Evolutionary conservation across 331 rosid genomes (phyloP), one percentile per base, ranked within the genome.

Genomic region (Erythrophleum ivorense): DNA sequence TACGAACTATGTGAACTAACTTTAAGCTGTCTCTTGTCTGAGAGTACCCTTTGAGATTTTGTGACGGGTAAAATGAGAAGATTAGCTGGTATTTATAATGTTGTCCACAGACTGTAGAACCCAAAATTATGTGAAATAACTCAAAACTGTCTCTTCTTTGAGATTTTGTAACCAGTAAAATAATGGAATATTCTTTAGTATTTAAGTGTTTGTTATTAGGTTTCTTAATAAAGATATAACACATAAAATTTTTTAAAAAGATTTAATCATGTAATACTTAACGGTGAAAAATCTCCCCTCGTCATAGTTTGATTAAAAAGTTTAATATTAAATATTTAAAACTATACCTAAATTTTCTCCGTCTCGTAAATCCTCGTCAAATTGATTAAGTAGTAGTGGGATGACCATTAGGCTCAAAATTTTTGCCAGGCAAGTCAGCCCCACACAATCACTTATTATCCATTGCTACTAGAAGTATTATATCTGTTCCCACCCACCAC

Each of bases 51-150:
- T 53, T 33, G 77, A 48, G 81, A 75, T 45, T 75, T 67, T 76
- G 77, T 31, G 71, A 76, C 72, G 46, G 75, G 77, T 67, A 9
- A 54, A 74, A 29, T 59, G 67, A 53, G 77, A 14, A 77, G 63
- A 53, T 75, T 46, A 36, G 54, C 54, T 48, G 52, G 24, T 82
- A 82, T 76, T 75, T 81, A 75, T 81, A 75, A 81, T 57, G 80
- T 33, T n/a, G 50, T 55, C 53, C 12, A 12, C 3, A 33, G 18
- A 2, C 71, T 45, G 16, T 10, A 24, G 65, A 29, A 29, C 40
- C 66, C 15, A 24, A 60, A 14, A 60, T 34, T 40, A 54, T 49
- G 33, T 3, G 5, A 67, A 67, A 16, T 67, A 2, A n/a, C 11
- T 67, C 18, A 21, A 66, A 41, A 18, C 41, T 14, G 6, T 11